These are phyloP conservation scores for Suillus spraguei DNA, from an alignment of 768 basidiomycete species.

Conservation along the genomic window DNA sequence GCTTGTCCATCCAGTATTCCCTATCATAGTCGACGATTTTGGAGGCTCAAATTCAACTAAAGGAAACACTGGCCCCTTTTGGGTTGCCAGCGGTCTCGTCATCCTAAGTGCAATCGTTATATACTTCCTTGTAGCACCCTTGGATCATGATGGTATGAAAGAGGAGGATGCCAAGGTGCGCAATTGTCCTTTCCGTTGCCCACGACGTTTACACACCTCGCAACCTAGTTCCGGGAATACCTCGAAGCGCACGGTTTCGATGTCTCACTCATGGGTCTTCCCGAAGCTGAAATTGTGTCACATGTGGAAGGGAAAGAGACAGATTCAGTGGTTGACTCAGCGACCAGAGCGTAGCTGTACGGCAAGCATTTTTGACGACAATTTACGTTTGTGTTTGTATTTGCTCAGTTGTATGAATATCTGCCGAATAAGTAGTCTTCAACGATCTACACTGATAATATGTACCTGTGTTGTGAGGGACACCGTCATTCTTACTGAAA, in stretches of 20 bases:
- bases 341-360: conserved; percentile 14
- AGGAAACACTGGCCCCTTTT: conserved; percentile 87
- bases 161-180: conserved; percentile 70
- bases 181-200: conserved; percentile 9
- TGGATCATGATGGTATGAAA: conserved; percentile 77
- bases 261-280: conserved; percentile 68
- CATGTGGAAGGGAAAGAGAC: conserved; percentile 23
- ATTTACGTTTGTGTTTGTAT: background rate
- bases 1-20: conserved; percentile 50
- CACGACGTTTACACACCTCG: background rate
- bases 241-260: conserved; percentile 81
- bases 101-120: conserved; percentile 76
- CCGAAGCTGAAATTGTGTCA: conserved; percentile 27
- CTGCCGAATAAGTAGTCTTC: background rate
- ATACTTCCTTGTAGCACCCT: conserved; percentile 71
- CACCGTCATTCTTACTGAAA: too few species aligned
- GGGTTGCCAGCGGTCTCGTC: conserved; percentile 85
- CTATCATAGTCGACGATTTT: conserved; percentile 67
- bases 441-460: background rate
- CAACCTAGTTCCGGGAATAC: conserved; percentile 76
- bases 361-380: background rate
- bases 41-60: conserved; percentile 51
- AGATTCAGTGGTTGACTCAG: conserved; percentile 6
- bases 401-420: background rate
- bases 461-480: background rate